Evolutionary conservation across 73 alveolate species (phyloP), one percentile per base, ranked within the genome.

Genomic region (Tetrahymena malaccensis): DNA sequence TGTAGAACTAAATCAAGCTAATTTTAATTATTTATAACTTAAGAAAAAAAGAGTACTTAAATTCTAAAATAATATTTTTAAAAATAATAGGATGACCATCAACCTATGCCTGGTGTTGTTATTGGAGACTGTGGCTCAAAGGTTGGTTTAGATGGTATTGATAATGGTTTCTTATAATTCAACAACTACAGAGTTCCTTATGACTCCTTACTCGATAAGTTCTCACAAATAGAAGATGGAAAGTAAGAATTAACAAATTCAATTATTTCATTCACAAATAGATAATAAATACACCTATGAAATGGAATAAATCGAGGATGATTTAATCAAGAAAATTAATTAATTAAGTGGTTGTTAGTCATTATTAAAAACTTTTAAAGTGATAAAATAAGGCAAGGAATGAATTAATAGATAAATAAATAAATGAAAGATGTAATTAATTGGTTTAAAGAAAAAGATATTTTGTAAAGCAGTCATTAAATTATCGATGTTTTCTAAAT

Each of bases 71-170:
- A 70, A n/a, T 25, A 2, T 1, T 27, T 25, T 5, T 2, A 27
- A 70, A n/a, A 70, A 70, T 70, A n/a, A n/a, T 70, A 96, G 56
- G 44, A 56, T 1, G 85, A 93, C 93, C 99, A 97, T 84, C 58
- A 34, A 43, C 97, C 98, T 0, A 84, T 58, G 93, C 98, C 98
- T 19, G 99, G 99, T 15, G 57, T 98, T 25, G 93, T 93, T 37
- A 97, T 97, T 93, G 99, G 99, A 7, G 99, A 98, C 95, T 96
- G 98, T 93, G 99, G 99, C 5, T 96, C 97, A 15, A 98, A 98
- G 95, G 94, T 94, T 84, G 99, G 98, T 37, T 93, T 96, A 55
- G 95, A 98, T 43, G 98, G 98, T 25, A 96, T 97, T 4, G 99
- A 98, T 89, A 98, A 97, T 93, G 99, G 99, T 38, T 98, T 97